Percentiles rank a stretch among this genome's conserved stretches.
phyloP scores from a whole-genome alignment of 1,284 basidiomycete genomes.

The Papiliotrema nemorosa region DNA sequence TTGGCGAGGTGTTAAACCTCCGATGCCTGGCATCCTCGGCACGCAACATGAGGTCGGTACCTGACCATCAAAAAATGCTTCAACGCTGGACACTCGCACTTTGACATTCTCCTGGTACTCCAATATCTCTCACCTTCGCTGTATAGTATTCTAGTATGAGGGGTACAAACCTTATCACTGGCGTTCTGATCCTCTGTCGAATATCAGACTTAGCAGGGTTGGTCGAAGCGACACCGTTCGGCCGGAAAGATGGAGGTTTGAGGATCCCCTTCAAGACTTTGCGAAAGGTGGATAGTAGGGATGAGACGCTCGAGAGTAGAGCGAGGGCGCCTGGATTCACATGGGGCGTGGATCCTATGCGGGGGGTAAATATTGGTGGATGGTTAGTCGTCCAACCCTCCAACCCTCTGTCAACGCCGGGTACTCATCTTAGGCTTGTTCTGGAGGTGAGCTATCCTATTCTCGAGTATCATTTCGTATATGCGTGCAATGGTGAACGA shows the following conservation, averaged over 20 bases:
- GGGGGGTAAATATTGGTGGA: conserved; percentile 48
- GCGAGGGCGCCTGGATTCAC: conserved; percentile 22
- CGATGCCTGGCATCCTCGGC: no score
- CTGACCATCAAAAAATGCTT: no score
- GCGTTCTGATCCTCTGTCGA: no score
- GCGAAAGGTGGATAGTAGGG: background rate
- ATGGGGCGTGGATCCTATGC: conserved; percentile 37
- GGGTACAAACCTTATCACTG: no score
- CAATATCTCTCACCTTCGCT: no score
- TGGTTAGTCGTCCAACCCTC: conserved; percentile 43
- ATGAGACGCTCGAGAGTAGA: background rate
- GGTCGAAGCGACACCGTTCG: background rate
- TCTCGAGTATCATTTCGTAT: no score
- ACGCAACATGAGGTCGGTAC: no score
- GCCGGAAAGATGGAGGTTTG: background rate
- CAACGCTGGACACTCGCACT: no score
- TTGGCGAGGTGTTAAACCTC: no score
- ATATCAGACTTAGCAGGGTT: background rate
- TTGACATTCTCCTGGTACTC: no score
- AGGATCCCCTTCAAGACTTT: background rate
- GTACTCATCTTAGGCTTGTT: conserved; percentile 30
- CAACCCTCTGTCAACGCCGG: background rate
- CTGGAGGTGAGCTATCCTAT: conserved; percentile 27
- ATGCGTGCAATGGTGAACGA: background rate
- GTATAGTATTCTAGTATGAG: no score